Percentiles rank a stretch among this genome's conserved stretches.
Conservation (phyloP, 768 basidiomycete species). For the Serendipita vermifera region DNA sequence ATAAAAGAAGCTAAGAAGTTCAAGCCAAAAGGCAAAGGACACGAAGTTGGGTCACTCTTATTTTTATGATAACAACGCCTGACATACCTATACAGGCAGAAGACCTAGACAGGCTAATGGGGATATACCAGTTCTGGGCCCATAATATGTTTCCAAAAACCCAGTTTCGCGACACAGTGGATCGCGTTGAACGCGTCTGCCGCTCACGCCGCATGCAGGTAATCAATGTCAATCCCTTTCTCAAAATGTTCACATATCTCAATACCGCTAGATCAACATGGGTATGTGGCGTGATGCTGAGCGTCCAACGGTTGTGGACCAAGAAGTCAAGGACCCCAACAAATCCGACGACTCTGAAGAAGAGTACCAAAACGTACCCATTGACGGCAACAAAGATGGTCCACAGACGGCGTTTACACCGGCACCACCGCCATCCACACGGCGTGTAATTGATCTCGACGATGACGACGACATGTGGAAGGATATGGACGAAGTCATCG, state of each 20-base stretch:
- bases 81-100: slow-evolving; percentile 35
- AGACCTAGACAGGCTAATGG: slow-evolving; percentile 69
- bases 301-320: slow-evolving; percentile 9
- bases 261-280: slow-evolving; percentile 40
- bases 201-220: slow-evolving; percentile 80
- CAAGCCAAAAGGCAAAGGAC: slow-evolving; percentile 75
- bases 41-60: slow-evolving; percentile 49
- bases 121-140: slow-evolving; percentile 88
- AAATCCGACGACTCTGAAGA: slow-evolving; percentile 12
- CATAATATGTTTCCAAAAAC: slow-evolving; percentile 85
- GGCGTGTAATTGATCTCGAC: too few relatives aligned
- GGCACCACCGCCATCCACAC: not conserved
- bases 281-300: slow-evolving; percentile 68
- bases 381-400: not conserved
- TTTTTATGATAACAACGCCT: not conserved
- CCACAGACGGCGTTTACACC: too few relatives aligned
- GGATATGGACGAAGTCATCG: not conserved
- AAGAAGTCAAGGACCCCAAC: slow-evolving; percentile 12
- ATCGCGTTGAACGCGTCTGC: slow-evolving; percentile 77
- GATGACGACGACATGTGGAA: not conserved
- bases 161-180: slow-evolving; percentile 75
- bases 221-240: slow-evolving; percentile 19
- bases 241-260: not conserved
- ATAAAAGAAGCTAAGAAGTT: slow-evolving; percentile 66
- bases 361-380: slow-evolving; percentile 10